Conservation (phyloP, 768 basidiomycete genomes). For the Hygrophorus russula region DNA sequence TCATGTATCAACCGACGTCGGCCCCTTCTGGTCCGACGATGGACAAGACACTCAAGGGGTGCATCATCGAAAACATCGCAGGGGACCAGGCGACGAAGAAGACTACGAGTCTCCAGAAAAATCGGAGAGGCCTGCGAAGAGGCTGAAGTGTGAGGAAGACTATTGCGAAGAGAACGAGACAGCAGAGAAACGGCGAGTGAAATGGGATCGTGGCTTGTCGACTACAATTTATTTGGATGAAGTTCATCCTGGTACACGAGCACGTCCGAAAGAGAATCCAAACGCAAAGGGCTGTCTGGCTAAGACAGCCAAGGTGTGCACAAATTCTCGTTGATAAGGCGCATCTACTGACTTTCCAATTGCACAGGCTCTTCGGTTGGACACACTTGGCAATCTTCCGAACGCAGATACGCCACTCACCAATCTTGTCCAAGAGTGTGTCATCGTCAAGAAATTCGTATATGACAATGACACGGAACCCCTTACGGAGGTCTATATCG, state of each 20-base stretch:
- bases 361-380: constrained; percentile 45
- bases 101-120: constrained; percentile 62
- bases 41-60: constrained; percentile 10
- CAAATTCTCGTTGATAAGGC: not conserved
- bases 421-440: constrained; percentile 50
- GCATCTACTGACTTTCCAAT: constrained; percentile 5
- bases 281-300: constrained; percentile 57
- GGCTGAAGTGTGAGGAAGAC: constrained; percentile 14
- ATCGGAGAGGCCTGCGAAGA: constrained; percentile 28
- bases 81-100: constrained; percentile 74
- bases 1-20: constrained; percentile 16
- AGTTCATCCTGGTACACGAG: constrained; percentile 38
- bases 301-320: constrained; percentile 52
- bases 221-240: constrained; percentile 55
- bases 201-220: constrained; percentile 66
- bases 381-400: constrained; percentile 62
- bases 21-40: constrained; percentile 14
- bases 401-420: constrained; percentile 43
- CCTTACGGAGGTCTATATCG: constrained; percentile 17
- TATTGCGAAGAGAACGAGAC: constrained; percentile 24
- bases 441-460: constrained; percentile 69
- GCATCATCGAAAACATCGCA: constrained; percentile 28
- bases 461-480: constrained; percentile 60
- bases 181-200: constrained; percentile 45
- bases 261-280: constrained; percentile 27